phyloP scores from a whole-genome alignment of 805 yeast genomes.

The Pichia heedii region DNA sequence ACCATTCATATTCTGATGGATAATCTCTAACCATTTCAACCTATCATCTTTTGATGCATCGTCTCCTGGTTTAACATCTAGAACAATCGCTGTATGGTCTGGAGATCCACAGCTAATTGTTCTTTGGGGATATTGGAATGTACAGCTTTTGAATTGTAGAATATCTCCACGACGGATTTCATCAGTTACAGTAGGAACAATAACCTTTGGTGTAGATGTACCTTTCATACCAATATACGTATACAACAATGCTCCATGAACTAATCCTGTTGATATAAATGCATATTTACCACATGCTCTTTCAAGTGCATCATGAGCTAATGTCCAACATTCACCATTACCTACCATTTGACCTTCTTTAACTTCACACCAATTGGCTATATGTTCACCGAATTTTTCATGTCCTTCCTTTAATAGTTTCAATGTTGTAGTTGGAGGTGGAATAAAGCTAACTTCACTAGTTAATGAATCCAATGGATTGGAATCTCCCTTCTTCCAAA shows the following conservation, averaged over 20 bases:
- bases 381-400: slow-evolving; percentile 38
- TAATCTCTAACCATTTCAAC: slow-evolving; percentile 24
- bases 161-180: slow-evolving; percentile 47
- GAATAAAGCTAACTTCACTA: slow-evolving; percentile 26
- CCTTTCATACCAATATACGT: slow-evolving; percentile 14
- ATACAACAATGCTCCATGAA: slow-evolving; percentile 35
- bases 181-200: slow-evolving; percentile 27
- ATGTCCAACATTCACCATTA: slow-evolving; percentile 54
- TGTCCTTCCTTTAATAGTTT: slow-evolving; percentile 28
- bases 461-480: slow-evolving; percentile 19
- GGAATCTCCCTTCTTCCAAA: slow-evolving; percentile 30
- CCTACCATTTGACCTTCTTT: slow-evolving; percentile 41
- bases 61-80: slow-evolving; percentile 24
- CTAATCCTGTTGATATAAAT: slow-evolving; percentile 37
- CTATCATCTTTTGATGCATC: slow-evolving; percentile 18
- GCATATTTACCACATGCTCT: slow-evolving; percentile 53
- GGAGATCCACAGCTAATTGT: slow-evolving; percentile 40
- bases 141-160: slow-evolving; percentile 37
- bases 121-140: slow-evolving; percentile 29
- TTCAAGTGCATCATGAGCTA: slow-evolving; percentile 44
- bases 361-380: slow-evolving; percentile 47
- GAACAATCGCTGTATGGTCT: slow-evolving; percentile 40
- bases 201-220: slow-evolving; percentile 12
- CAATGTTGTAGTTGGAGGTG: slow-evolving; percentile 37
- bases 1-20: slow-evolving; percentile 44